Conservation (phyloP, 345 rosid species). For the Psidium guajava region DNA sequence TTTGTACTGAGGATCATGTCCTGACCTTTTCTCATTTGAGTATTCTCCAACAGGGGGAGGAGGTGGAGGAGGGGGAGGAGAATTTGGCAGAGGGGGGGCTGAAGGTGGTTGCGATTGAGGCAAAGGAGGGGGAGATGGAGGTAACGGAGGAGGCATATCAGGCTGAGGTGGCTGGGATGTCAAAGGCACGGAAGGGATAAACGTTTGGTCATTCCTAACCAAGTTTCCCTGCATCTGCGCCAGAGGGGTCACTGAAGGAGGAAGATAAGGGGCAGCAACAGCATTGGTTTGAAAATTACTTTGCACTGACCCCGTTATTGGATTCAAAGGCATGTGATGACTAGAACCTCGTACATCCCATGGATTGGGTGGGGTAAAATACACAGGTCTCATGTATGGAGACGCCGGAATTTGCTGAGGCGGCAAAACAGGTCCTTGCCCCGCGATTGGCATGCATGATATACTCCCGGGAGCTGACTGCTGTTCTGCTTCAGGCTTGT, state of each 20-base stretch:
- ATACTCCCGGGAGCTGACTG: slow-evolving; percentile 46
- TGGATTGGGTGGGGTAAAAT: slow-evolving; percentile 55
- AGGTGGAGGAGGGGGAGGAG: slow-evolving; percentile 55
- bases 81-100: slow-evolving; percentile 81
- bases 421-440: slow-evolving; percentile 53
- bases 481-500: slow-evolving; percentile 20
- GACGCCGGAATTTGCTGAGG: slow-evolving; percentile 62
- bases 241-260: slow-evolving; percentile 69
- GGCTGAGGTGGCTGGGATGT: slow-evolving; percentile 41
- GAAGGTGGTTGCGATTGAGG: slow-evolving; percentile 72
- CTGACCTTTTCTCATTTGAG: slow-evolving; percentile 30
- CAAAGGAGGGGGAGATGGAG: slow-evolving; percentile 52
- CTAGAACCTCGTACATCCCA: slow-evolving; percentile 68
- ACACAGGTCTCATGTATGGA: slow-evolving; percentile 54
- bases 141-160: slow-evolving; percentile 34
- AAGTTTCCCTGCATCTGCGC: slow-evolving; percentile 63
- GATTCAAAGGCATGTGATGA: slow-evolving; percentile 41
- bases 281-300: slow-evolving; percentile 39
- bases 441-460: slow-evolving; percentile 35
- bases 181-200: slow-evolving; percentile 32
- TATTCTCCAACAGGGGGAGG: slow-evolving; percentile 22
- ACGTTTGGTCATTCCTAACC: slow-evolving; percentile 48
- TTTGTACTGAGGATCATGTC: slow-evolving; percentile 27
- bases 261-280: slow-evolving; percentile 54
- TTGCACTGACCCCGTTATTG: slow-evolving; percentile 33